phyloP scores from a whole-genome alignment of 179 eudicot genomes.

The Amaranthus tricolor region DNA sequence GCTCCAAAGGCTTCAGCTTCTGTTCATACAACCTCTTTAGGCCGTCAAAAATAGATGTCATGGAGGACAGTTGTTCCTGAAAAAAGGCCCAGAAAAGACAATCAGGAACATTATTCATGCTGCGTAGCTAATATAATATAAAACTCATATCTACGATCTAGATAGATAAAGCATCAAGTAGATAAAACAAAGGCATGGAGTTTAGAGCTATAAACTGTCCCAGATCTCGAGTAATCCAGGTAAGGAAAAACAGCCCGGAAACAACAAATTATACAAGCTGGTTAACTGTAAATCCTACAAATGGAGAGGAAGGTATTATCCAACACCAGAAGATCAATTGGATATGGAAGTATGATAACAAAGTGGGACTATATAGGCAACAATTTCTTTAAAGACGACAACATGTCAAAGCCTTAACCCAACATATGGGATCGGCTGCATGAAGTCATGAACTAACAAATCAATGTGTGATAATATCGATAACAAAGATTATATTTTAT shows the following conservation, averaged over 20 bases:
- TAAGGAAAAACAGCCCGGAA: neutral
- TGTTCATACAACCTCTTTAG: slow-evolving; percentile 70
- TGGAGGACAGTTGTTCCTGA: slow-evolving; percentile 35
- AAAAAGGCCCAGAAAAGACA: slow-evolving; percentile 16
- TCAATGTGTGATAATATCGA: too few species aligned
- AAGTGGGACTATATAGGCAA: neutral
- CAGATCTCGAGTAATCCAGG: neutral
- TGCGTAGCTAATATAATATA: neutral
- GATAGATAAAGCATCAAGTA: neutral
- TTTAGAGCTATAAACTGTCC: neutral
- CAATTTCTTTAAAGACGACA: neutral
- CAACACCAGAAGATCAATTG: neutral
- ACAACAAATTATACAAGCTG: neutral
- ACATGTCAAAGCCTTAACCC: neutral
- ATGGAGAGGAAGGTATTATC: neutral
- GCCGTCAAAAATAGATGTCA: slow-evolving; percentile 76
- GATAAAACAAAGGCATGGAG: neutral
- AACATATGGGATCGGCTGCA: neutral
- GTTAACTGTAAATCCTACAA: neutral
- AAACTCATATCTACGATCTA: neutral
- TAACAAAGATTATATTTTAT: neutral
- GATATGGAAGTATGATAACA: neutral
- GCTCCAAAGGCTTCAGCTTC: slow-evolving; percentile 81
- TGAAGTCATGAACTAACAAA: neutral
- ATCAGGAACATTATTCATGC: slow-evolving; percentile 9